Evolutionary conservation across 148 eudicot genomes (phyloP).

Genomic region (Rhododendron kiyosumense): DNA sequence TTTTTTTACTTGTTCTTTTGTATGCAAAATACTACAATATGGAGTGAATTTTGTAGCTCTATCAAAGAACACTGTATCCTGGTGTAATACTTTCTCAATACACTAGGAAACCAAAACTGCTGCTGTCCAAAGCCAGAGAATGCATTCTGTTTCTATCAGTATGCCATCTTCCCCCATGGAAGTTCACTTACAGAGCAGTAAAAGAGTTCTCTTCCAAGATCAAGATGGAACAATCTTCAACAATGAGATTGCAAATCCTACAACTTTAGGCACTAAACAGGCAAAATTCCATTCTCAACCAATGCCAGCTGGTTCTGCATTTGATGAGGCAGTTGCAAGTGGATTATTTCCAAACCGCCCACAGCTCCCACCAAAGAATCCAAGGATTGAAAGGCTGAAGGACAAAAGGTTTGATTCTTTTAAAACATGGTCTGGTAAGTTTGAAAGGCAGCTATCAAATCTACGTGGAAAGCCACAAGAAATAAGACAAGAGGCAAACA

Average conservation of each 20-base stretch:
- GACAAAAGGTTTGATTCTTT: conserved; percentile 70
- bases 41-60: neutral
- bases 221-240: conserved; percentile 15
- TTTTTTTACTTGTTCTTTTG: neutral
- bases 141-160: conserved; percentile 53
- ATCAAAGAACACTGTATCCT: neutral
- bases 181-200: conserved; percentile 21
- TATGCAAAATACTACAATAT: neutral
- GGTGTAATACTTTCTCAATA: neutral
- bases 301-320: conserved; percentile 32
- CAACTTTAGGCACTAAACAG: conserved; percentile 4
- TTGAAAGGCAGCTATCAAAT: conserved; percentile 62
- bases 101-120: conserved; percentile 33
- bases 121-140: conserved; percentile 15
- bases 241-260: conserved; percentile 9
- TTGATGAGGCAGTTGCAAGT: conserved; percentile 22
- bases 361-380: conserved; percentile 24
- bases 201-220: conserved; percentile 40
- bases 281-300: conserved; percentile 58
- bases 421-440: conserved; percentile 85
- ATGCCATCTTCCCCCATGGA: conserved; percentile 65
- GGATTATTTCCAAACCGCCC: conserved; percentile 19
- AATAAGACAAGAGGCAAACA: conserved; percentile 24
- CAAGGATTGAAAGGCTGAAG: conserved; percentile 23
- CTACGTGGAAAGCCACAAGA: conserved; percentile 50